Evolutionary conservation across 768 basidiomycete genomes (phyloP), one percentile per base, ranked within the genome.

Genomic region (Pleurotus djamor): DNA sequence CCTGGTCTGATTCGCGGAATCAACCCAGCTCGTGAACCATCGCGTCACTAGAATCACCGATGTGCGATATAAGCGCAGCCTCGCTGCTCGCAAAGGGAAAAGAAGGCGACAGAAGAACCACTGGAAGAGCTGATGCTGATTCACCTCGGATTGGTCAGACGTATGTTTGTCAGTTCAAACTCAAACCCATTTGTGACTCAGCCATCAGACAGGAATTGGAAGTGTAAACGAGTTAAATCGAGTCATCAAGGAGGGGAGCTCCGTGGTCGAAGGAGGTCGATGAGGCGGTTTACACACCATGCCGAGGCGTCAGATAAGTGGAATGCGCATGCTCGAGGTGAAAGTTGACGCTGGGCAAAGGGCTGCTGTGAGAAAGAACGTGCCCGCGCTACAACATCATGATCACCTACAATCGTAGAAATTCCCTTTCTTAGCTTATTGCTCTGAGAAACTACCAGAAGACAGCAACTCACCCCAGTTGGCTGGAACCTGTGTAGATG

Each of bases 141-240:
- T 36, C 37, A 28, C 45, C 54, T 50, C 51, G 28, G 41, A 44
- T 56, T 56, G 54, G 41, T 56, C 36, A 56, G 54, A 37, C 51
- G 33, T 28, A 34, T 36, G 37, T 35, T 52, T 10, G n/a, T 17
- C 10, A n/a, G 38, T 21, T 17, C 54, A 16, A 1, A 28, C 21
- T 28, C 21, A 28, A 28, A 28, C 21, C 21, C 21, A 28, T 28
- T 28, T 28, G 21, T 28, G 21, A 28, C 21, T 28, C 21, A 28
- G 21, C 21, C 21, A 28, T 28, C 21, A 28, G 21, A 28, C 21
- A 28, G 21, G 21, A 28, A 28, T 12, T 14, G 21, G 47, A 28
- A 48, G 9, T n/a, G 21, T 3, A 28, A 28, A 28, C 21, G 21
- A 28, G 21, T 28, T 28, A 28, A 28, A 28, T 28, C 21, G 16